Percentiles rank a stretch among this genome's conserved stretches.
These are phyloP conservation scores for Kockiozyma suomiensis DNA, from an alignment of 805 yeast species.

Conservation along the genomic window DNA sequence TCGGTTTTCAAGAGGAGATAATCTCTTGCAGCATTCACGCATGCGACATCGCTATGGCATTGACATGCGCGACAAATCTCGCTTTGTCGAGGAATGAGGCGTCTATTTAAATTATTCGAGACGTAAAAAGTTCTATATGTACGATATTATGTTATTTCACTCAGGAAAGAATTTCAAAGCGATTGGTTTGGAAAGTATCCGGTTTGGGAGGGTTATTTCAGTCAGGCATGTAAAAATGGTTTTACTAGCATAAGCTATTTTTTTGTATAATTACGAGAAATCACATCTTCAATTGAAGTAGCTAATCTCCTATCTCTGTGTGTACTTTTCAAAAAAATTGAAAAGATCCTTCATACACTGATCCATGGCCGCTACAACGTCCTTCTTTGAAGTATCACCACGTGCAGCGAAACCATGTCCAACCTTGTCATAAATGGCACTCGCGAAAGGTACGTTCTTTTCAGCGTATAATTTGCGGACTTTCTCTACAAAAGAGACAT, in stretches of 20 bases:
- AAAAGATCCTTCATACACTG: constrained; percentile 13
- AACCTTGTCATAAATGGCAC: constrained; percentile 16
- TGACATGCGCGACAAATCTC: constrained; percentile 1
- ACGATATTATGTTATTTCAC: neutral
- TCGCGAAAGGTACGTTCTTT: constrained; percentile 10
- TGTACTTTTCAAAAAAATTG: neutral
- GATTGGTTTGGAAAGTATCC: too few relatives aligned
- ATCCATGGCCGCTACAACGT: constrained; percentile 21
- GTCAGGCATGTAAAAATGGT: too few relatives aligned
- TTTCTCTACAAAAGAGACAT: neutral
- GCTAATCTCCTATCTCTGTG: neutral
- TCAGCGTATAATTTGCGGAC: neutral
- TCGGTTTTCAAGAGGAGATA: constrained; percentile 68
- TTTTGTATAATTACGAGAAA: too few relatives aligned
- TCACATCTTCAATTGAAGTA: too few relatives aligned
- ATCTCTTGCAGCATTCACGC: constrained; percentile 66
- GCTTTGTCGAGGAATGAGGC: constrained; percentile 4
- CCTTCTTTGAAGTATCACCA: constrained; percentile 10
- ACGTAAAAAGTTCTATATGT: neutral
- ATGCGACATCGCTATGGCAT: constrained; percentile 46
- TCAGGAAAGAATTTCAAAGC: too few relatives aligned
- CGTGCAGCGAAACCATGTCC: constrained; percentile 29
- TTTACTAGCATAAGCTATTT: too few relatives aligned
- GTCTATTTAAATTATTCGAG: neutral
- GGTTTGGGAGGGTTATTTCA: too few relatives aligned